Evolutionary conservation across 495 filamentous ascomycete genomes (phyloP).

Genomic region (Aspergillus coremiiformis): DNA sequence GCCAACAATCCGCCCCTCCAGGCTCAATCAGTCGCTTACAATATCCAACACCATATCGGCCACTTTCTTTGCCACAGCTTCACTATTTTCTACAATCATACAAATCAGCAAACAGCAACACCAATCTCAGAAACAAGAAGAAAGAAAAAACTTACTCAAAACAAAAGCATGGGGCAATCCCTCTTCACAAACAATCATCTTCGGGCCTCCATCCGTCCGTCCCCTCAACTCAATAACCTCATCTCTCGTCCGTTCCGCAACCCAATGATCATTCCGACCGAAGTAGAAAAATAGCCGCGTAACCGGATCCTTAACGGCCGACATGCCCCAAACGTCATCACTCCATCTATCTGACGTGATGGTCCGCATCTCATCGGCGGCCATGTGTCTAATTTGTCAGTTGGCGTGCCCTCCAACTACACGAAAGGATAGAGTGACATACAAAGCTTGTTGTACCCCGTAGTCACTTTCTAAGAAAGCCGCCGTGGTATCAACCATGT

Average conservation of each 20-base stretch:
- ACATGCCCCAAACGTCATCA: constrained; percentile 68
- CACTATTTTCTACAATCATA: constrained; percentile 47
- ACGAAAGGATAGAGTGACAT: constrained; percentile 22
- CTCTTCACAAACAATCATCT: constrained; percentile 65
- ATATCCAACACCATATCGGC: constrained; percentile 55
- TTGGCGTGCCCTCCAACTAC: not conserved
- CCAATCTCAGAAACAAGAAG: not conserved
- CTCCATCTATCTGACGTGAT: constrained; percentile 76
- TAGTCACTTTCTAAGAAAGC: constrained; percentile 54
- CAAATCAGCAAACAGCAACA: constrained; percentile 5
- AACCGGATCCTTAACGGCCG: constrained; percentile 35
- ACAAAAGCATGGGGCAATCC: constrained; percentile 77
- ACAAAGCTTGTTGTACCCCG: constrained; percentile 65
- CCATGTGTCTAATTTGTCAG: constrained; percentile 45
- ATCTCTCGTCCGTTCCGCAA: constrained; percentile 67
- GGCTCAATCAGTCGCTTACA: constrained; percentile 4
- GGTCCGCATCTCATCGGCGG: constrained; percentile 63
- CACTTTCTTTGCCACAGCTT: constrained; percentile 59
- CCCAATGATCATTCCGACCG: constrained; percentile 72
- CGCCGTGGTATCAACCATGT: constrained; percentile 54
- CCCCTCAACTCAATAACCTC: constrained; percentile 56
- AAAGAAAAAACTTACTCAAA: constrained; percentile 48
- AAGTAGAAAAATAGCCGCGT: constrained; percentile 73
- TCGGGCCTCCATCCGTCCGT: constrained; percentile 44
- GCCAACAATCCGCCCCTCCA: not conserved